These are phyloP conservation scores for Nasturtium officinale DNA, from an alignment of 345 rosid genomes.

Conservation along the genomic window DNA sequence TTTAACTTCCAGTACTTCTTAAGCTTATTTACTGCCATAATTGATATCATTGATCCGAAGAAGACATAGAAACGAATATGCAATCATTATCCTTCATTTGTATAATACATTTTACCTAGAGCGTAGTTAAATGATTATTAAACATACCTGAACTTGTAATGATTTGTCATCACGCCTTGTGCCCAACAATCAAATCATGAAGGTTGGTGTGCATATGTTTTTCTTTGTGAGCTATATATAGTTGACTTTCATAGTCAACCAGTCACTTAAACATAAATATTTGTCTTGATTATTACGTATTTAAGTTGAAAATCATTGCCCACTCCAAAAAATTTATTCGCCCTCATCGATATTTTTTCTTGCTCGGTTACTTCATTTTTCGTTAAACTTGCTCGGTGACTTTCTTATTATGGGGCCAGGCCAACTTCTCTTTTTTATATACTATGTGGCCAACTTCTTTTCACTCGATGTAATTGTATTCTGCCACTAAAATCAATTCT, in stretches of 20 bases:
- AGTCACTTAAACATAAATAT: slow-evolving; percentile 31
- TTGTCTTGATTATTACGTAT: background rate
- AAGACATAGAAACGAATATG: slow-evolving; percentile 67
- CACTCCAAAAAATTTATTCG: background rate
- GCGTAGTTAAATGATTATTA: slow-evolving; percentile 39
- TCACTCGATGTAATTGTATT: too few species aligned
- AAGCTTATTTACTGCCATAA: slow-evolving; percentile 54
- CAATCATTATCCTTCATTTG: slow-evolving; percentile 47
- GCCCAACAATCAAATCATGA: slow-evolving; percentile 47
- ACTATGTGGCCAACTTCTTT: background rate
- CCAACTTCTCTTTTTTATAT: too few species aligned
- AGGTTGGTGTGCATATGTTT: slow-evolving; percentile 51
- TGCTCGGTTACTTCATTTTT: too few species aligned
- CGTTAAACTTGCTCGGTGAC: too few species aligned
- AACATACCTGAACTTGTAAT: slow-evolving; percentile 46
- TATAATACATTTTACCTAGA: slow-evolving; percentile 7
- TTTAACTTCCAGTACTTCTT: slow-evolving; percentile 41
- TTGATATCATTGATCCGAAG: slow-evolving; percentile 59
- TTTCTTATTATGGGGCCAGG: too few species aligned
- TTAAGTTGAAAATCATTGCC: background rate
- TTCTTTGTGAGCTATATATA: slow-evolving; percentile 47
- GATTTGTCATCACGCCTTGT: slow-evolving; percentile 59
- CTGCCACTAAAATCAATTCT: too few species aligned
- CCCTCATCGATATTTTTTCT: too few species aligned
- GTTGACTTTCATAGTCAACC: slow-evolving; percentile 50